phyloP scores from a whole-genome alignment of 805 yeast genomes.

The Clavispora vitiphila region DNA sequence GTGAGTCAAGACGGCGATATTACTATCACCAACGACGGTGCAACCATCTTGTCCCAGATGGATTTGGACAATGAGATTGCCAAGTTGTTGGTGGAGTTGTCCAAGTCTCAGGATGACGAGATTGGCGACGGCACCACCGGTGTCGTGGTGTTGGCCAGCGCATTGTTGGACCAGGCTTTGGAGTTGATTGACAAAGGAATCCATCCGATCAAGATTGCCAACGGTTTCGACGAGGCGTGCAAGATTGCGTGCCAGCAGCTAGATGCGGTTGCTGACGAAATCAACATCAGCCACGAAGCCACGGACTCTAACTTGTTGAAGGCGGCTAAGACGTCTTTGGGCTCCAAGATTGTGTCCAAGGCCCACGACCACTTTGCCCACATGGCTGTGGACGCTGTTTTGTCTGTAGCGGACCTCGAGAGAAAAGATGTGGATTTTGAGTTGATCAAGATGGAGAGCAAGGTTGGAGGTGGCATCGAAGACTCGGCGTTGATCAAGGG shows the following conservation, averaged over 20 bases:
- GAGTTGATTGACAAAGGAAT: slow-evolving; percentile 95
- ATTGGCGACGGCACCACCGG: slow-evolving; percentile 99
- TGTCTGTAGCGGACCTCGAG: slow-evolving; percentile 85
- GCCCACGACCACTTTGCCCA: slow-evolving; percentile 89
- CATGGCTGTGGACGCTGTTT: slow-evolving; percentile 96
- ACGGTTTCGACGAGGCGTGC: slow-evolving; percentile 97
- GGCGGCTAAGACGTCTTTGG: slow-evolving; percentile 93
- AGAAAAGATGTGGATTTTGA: slow-evolving; percentile 97
- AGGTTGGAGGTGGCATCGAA: slow-evolving; percentile 89
- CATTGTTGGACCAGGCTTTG: slow-evolving; percentile 87
- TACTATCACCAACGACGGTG: slow-evolving; percentile 97
- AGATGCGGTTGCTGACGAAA: slow-evolving; percentile 68
- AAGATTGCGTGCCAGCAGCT: slow-evolving; percentile 78
- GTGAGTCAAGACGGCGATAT: slow-evolving; percentile 96
- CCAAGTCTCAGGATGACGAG: slow-evolving; percentile 95
- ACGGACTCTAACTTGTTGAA: slow-evolving; percentile 60
- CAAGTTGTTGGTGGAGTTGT: slow-evolving; percentile 86
- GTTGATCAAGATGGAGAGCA: slow-evolving; percentile 90
- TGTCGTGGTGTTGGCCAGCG: slow-evolving; percentile 94
- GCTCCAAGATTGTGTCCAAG: slow-evolving; percentile 93
- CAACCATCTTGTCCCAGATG: slow-evolving; percentile 94
- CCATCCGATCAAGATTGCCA: slow-evolving; percentile 94
- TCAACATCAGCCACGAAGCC: slow-evolving; percentile 45
- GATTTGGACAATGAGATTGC: slow-evolving; percentile 95
- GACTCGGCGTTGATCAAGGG: slow-evolving; percentile 86